Percentiles rank a stretch among this genome's conserved stretches.
Conservation (phyloP, 176 grass and related monocot species). For the Rhipidocladum racemiflorum region DNA sequence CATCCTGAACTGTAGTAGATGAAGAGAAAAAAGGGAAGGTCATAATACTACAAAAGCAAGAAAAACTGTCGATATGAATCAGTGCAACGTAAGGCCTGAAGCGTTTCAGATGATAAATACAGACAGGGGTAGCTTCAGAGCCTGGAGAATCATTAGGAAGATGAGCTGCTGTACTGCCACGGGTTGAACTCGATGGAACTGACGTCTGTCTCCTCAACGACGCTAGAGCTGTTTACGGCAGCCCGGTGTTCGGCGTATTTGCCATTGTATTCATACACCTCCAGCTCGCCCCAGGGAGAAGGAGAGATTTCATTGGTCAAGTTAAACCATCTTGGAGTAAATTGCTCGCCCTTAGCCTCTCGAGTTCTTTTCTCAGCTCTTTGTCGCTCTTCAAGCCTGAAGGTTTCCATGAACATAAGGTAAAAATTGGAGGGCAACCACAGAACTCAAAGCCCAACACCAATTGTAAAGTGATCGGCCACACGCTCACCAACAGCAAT, state of each 20-base stretch:
- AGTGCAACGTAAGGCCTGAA: conserved; percentile 27
- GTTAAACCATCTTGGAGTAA: conserved; percentile 86
- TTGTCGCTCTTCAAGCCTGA: conserved; percentile 88
- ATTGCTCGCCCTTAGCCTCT: conserved; percentile 62
- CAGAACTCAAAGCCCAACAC: not conserved
- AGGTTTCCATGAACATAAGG: conserved; percentile 12
- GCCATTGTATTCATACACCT: conserved; percentile 89
- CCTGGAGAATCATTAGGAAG: conserved; percentile 40
- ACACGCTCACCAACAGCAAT: not conserved
- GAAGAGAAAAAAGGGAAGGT: not conserved
- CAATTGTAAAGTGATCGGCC: not conserved
- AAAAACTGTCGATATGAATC: conserved; percentile 39
- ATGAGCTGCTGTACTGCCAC: conserved; percentile 67
- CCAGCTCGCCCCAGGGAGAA: conserved; percentile 88
- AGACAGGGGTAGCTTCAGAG: conserved; percentile 5
- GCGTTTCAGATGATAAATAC: conserved; percentile 21
- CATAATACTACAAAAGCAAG: conserved; percentile 47
- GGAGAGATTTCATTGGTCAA: conserved; percentile 45
- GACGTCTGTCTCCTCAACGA: conserved; percentile 29
- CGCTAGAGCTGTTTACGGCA: conserved; percentile 45
- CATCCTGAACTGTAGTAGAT: conserved; percentile 29
- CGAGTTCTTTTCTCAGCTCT: conserved; percentile 84
- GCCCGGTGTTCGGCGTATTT: conserved; percentile 67
- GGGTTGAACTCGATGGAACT: conserved; percentile 72
- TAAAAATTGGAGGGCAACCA: not conserved